Evolutionary conservation across 805 yeast genomes (phyloP), one percentile per base, ranked within the genome.

Genomic region (Yamadazyma phyllophila): DNA sequence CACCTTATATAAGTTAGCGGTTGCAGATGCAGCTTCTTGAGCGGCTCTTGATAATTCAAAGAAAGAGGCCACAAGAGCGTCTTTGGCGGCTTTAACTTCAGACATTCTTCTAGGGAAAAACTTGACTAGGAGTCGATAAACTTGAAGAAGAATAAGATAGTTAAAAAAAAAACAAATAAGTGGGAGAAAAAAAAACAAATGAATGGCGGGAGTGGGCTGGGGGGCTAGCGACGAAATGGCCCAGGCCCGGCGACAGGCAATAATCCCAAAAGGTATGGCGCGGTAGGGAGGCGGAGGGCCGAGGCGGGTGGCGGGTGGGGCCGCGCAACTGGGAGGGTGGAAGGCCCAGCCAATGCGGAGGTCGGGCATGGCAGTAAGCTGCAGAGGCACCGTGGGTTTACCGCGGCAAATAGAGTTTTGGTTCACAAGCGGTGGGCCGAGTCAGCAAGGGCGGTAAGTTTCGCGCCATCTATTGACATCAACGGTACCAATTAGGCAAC

Each of bases 41-140:
- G 96, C 92, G n/a, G 95, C 89, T 59, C 83, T 88, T 36, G 94
- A 82, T 45, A 90, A 78, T 61, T 86, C 91, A 58, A 83, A 85
- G 49, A 90, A 76, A 1, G 96, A 81, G 34, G 94, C 78, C 47
- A 90, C 90, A 13, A 63, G 49, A 11, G 65, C 54, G 44, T 63
- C 66, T 53, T 60, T 62, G 15, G 52, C 54, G 26, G 46, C 47
- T 46, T 51, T 48, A 13, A 41, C 45, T 36, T 51, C 54, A 14
- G 49, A 37, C 50, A 46, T 49, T 4, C 9, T 26, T 20, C 24
- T n/a, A 6, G 24, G 24, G 24, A 20, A 20, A 20, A 20, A 20
- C 3, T 20, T 20, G 24, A 20, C 24, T 20, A 4, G 24, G 24
- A 20, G 24, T 20, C 6, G 24, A 4, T 20, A 20, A 24, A 29